Evolutionary conservation across 495 filamentous ascomycete species (phyloP), one percentile per base, ranked within the genome.

Genomic region (Astrothelium subdiscretum): DNA sequence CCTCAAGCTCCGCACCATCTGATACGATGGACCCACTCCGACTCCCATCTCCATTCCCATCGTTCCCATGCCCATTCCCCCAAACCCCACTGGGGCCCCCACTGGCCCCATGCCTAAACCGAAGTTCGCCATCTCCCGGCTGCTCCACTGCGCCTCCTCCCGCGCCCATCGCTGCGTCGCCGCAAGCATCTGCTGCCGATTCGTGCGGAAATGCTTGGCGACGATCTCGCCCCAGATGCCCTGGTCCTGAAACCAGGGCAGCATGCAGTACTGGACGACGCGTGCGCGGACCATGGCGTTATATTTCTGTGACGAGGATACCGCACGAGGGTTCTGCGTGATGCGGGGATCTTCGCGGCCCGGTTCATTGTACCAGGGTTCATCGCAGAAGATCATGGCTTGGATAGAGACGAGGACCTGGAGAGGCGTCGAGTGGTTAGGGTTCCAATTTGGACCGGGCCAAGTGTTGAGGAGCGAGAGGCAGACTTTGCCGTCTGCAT

Each of bases 341-440:
- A 54, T 2, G 6, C 24, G 22, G 22, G 24, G 48, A 6, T n/a
- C 4, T 48, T 42, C 62, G 80, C 77, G 35, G 13, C 79, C 77
- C 0, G 84, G 83, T 63, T 86, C 80, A 68, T 85, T 86, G 73
- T 77, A 79, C 71, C 75, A 80, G 2, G 84, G 84, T 29, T 80
- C 59, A 2, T 78, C 79, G 61, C 76, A 79, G 59, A 87, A 76
- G 38, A 87, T 77, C 82, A 87, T 84, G 29, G 78, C 75, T 66
- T 85, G 83, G 59, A 87, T 79, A 43, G 77, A 81, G 13, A 86
- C 74, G n/a, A 87, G 72, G 24, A 86, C 70, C 60, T 84, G 80
- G 10, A 85, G 73, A 29, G 86, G 68, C 1, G 82, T 86, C 13
- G 79, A 83, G 52, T 76, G 69, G 8, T 72, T 63, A 0, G 81